Evolutionary conservation across 768 basidiomycete genomes (phyloP), one percentile per base, ranked within the genome.

Genomic region (Pulveroboletus ravenelii): DNA sequence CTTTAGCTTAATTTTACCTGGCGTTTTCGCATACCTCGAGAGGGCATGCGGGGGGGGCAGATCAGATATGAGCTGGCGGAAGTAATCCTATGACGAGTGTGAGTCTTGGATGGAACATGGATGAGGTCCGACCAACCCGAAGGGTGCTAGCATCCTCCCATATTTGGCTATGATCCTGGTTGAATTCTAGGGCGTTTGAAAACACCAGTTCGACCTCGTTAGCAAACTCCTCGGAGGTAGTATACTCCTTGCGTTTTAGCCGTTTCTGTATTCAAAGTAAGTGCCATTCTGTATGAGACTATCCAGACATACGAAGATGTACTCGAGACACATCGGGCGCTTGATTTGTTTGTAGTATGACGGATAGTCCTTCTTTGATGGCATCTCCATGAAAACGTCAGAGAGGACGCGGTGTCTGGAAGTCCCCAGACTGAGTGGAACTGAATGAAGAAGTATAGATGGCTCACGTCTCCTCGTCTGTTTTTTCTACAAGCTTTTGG

Each of bases 201-300:
- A 93, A 95, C 23, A 97, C 87, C 37, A 93, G 78, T 59, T 93
- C 90, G 13, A 94, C 86, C 52, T 97, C 94, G 9, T 80, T 80
- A 39, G 86, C 85, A 61, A 94, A 95, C 23, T 87, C 84, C 5
- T 77, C 73, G 6, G 79, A 71, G 2, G 74, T 78, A 18, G 64
- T 60, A 63, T 95, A 97, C 57, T 87, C 84, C 63, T 91, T 88
- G 50, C 80, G 80, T 62, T 89, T 85, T 55, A 95, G 72, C 43
- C 80, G 81, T 80, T 84, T 85, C 93, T 97, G 58, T 27, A 30
- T 17, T 23, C 14, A 56, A 23, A 6, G 47, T 55, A 17, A 54
- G 45, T 32, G n/a, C 2, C 38, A 15, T 8, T 9, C 29, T 14
- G 9, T 46, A 41, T 10, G n/a, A 48, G 35, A 25, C 29, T 29